A percentile compares a stretch with the other conserved stretches of the same genome.
These are phyloP conservation scores for Plasmodium reichenowi DNA, from an alignment of 169 alveolate genomes.

Conservation along the genomic window DNA sequence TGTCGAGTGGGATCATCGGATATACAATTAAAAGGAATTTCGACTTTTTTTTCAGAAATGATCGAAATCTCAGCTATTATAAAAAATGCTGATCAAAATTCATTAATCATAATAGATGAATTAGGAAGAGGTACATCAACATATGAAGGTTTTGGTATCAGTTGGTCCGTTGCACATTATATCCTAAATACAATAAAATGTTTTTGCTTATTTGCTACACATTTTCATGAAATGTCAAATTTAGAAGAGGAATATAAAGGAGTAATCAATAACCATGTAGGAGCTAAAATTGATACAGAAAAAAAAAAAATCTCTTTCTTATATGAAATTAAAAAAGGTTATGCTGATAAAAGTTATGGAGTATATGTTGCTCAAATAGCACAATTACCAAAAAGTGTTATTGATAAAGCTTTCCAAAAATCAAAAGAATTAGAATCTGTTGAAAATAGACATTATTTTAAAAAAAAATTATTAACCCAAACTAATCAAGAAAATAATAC, in stretches of 20 bases:
- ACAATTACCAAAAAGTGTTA: constrained; percentile 90
- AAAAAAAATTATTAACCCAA: constrained; percentile 9
- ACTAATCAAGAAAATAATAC: constrained; percentile 11
- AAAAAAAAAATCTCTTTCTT: constrained; percentile 85
- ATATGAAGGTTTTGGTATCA: constrained; percentile 97
- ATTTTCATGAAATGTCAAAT: constrained; percentile 97
- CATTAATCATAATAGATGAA: constrained; percentile 96
- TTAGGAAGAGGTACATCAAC: constrained; percentile 99
- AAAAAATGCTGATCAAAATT: constrained; percentile 92
- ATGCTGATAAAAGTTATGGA: constrained; percentile 94
- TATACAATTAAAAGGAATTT: constrained; percentile 94
- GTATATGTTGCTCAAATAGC: constrained; percentile 95
- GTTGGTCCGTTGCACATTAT: constrained; percentile 96
- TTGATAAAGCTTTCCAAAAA: constrained; percentile 75
- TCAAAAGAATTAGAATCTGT: constrained; percentile 73
- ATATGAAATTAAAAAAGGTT: constrained; percentile 93
- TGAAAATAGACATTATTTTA: constrained; percentile 72
- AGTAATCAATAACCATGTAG: constrained; percentile 89
- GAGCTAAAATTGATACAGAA: constrained; percentile 78
- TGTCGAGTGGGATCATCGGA: constrained; percentile 99
- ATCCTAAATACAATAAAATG: constrained; percentile 92
- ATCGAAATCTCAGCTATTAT: constrained; percentile 95
- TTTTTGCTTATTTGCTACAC: constrained; percentile 98
- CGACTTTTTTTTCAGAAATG: constrained; percentile 98
- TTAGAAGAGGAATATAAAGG: constrained; percentile 89